phyloP scores from a whole-genome alignment of 1,284 basidiomycete genomes.

The Naganishia liquefaciens region DNA sequence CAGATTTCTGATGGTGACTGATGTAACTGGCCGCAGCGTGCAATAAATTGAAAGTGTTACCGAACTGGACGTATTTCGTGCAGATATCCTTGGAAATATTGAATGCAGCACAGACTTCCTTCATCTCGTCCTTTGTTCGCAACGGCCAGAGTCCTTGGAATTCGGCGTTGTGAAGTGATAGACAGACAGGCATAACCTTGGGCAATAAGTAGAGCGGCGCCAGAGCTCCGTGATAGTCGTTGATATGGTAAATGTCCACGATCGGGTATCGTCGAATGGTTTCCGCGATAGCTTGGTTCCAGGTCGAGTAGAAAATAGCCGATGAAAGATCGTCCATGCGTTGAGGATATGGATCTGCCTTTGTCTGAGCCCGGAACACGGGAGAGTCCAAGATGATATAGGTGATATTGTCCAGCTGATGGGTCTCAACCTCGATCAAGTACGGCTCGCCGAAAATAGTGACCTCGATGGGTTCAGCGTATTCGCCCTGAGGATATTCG shows the following conservation, averaged over 20 bases:
- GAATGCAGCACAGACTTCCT: slow-evolving; percentile 93
- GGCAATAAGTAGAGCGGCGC: slow-evolving; percentile 86
- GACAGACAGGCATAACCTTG: slow-evolving; percentile 80
- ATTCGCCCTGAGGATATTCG: slow-evolving; percentile 85
- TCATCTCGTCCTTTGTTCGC: slow-evolving; percentile 93
- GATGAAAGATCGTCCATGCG: slow-evolving; percentile 94
- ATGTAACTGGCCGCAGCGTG: slow-evolving; percentile 90
- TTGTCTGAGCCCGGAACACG: slow-evolving; percentile 91
- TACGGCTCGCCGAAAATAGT: slow-evolving; percentile 93
- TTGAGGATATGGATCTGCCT: slow-evolving; percentile 87
- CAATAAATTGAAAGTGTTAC: slow-evolving; percentile 91
- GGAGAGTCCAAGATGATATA: slow-evolving; percentile 89
- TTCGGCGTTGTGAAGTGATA: slow-evolving; percentile 93
- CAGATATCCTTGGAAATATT: slow-evolving; percentile 92
- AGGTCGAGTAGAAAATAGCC: slow-evolving; percentile 93
- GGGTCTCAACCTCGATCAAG: slow-evolving; percentile 89
- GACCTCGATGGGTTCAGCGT: slow-evolving; percentile 86
- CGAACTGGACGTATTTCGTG: slow-evolving; percentile 92
- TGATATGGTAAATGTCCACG: slow-evolving; percentile 70
- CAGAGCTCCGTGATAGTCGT: slow-evolving; percentile 86
- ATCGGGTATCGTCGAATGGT: slow-evolving; percentile 78
- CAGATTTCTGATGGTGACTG: slow-evolving; percentile 83
- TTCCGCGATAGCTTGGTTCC: slow-evolving; percentile 92
- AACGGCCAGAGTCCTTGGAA: slow-evolving; percentile 95
- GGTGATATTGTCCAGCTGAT: slow-evolving; percentile 87